Evolutionary conservation across 495 filamentous ascomycete species (phyloP).

Genomic region (Penicillium taxi): DNA sequence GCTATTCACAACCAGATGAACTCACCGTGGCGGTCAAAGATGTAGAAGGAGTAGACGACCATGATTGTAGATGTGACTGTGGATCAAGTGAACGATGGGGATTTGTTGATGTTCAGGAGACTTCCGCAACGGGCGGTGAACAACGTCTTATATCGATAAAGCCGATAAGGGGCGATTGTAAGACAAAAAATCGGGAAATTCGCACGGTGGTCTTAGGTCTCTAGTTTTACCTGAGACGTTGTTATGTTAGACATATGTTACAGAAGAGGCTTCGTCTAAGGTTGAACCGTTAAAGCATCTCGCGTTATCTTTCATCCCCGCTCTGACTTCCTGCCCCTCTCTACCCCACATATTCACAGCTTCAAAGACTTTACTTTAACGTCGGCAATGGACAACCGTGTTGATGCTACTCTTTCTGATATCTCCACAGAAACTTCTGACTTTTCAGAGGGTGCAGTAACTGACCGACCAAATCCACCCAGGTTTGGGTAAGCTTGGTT

Average conservation of each 20-base stretch:
- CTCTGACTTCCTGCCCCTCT: conserved; percentile 8
- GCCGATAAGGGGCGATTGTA: conserved; percentile 10
- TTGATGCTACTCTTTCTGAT: conserved; percentile 8
- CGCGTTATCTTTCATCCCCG: conserved; percentile 18
- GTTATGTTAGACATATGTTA: neutral
- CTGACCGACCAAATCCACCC: conserved; percentile 6
- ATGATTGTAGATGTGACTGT: conserved; percentile 41
- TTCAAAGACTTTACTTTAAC: neutral
- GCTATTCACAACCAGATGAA: neutral
- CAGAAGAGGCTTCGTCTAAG: conserved; percentile 15
- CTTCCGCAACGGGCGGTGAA: conserved; percentile 16
- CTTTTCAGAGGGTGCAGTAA: conserved; percentile 2
- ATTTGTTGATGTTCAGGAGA: conserved; percentile 25
- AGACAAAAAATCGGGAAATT: no score
- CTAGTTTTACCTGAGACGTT: neutral
- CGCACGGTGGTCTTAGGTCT: neutral
- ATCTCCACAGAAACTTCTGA: conserved; percentile 10
- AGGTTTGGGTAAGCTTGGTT: conserved; percentile 16
- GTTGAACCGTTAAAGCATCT: conserved; percentile 16
- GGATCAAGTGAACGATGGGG: neutral
- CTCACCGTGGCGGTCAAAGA: conserved; percentile 96
- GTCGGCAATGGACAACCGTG: conserved; percentile 13
- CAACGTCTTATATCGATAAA: conserved; percentile 18
- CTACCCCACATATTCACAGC: conserved; percentile 18
- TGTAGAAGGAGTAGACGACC: conserved; percentile 96